These are phyloP conservation scores for Beauveria sp. DNA, from an alignment of 2,329 filamentous ascomycete genomes.

Conservation along the genomic window DNA sequence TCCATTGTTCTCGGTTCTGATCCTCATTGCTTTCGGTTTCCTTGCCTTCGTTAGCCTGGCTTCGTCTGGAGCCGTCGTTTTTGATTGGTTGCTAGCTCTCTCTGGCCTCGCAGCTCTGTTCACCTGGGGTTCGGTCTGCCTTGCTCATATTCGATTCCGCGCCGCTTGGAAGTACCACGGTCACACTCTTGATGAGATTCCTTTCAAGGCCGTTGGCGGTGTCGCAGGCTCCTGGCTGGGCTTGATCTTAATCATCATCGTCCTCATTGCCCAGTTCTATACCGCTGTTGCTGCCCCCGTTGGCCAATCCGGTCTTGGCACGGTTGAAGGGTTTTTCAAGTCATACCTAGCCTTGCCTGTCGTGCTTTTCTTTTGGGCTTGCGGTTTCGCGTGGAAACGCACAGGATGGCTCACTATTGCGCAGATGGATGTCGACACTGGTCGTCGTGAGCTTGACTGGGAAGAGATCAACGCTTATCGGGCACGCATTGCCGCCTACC, in stretches of 20 bases:
- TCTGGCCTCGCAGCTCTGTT: constrained; percentile 57
- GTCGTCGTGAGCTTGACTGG: constrained; percentile 57
- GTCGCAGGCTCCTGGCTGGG: constrained; percentile 56
- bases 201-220: constrained; percentile 53
- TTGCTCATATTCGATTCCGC: constrained; percentile 42
- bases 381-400: constrained; percentile 58
- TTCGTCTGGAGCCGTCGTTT: constrained; percentile 42
- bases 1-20: constrained; percentile 37
- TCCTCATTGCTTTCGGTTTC: constrained; percentile 38
- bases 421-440: constrained; percentile 61
- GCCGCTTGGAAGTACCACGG: constrained; percentile 50
- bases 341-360: constrained; percentile 45
- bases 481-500: constrained; percentile 38
- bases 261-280: constrained; percentile 46
- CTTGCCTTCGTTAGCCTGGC: constrained; percentile 40
- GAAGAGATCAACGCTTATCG: constrained; percentile 49
- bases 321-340: constrained; percentile 46
- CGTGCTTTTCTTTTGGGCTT: constrained; percentile 45
- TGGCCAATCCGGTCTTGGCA: constrained; percentile 22
- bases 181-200: constrained; percentile 55
- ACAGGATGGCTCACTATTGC: constrained; percentile 48
- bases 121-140: constrained; percentile 58
- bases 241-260: constrained; percentile 45
- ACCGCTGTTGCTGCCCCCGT: constrained; percentile 37
- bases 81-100: constrained; percentile 57